Base-by-base conservation (phyloP, 1,139 yeast species). In the Saccharomyces pastorianus region DNA sequence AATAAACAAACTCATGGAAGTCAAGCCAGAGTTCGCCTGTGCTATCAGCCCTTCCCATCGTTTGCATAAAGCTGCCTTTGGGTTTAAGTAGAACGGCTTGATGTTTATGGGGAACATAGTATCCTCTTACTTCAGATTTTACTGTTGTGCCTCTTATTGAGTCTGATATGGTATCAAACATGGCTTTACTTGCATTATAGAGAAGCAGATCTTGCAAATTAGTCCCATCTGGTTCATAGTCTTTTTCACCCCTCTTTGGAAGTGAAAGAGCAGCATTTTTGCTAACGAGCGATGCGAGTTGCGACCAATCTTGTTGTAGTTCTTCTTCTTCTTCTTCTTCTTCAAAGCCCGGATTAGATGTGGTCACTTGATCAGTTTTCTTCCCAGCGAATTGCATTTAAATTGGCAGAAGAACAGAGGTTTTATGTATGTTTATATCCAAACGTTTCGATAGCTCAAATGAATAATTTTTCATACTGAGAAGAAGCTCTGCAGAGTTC, bases 191-290 rank as follows among this genome's bases (percentile, higher is more conserved):
- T 8, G 95, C 83, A 38, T 76, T 77, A 8, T 73, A 71, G 5
- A 91, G 73, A 20, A 77, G 73, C 5, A 70, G 63, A 2, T 65
- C 66, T 68, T 91, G 97, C 26, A 78, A 73, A 2, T 69, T 65
- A 0, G 95, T 84, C 0, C 91, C 89, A 68, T 85, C 93, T 0
- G 96, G 96, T 57, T 83, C 96, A 61, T 84, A 86, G 60, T 88
- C 96, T 68, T 91, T 91, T 56, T 83, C 93, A 2, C 96, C 96
- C 58, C 93, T 73, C 58, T 79, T 81, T 1, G 85, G 86, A n/a
- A 81, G 64, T 0, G 65, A 59, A 29, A 64, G 60, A 23, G 63
- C 65, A 31, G 64, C 59, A 8, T 65, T 61, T 42, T 64, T 65
- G 46, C 60, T 62, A 28, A 68, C 60, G 47, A 64, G 46, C 57